These are phyloP conservation scores for Hysterium pulicare DNA, from an alignment of 2,329 filamentous ascomycete species.

Conservation along the genomic window DNA sequence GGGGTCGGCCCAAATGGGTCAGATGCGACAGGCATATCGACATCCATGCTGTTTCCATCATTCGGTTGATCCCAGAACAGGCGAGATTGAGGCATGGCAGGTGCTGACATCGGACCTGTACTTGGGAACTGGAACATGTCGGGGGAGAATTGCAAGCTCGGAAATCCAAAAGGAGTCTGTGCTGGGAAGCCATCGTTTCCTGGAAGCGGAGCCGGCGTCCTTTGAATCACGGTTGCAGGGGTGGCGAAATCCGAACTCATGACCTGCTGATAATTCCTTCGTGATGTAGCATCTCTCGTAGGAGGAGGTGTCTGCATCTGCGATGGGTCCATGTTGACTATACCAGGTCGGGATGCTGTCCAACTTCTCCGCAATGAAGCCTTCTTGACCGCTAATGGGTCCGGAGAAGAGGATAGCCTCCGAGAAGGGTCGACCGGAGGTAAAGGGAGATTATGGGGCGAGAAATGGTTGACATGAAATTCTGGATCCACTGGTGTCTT, in stretches of 20 bases:
- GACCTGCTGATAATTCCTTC: slow-evolving; percentile 41
- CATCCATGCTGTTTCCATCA: slow-evolving; percentile 31
- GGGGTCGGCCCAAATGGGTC: slow-evolving; percentile 36
- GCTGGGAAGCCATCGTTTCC: slow-evolving; percentile 29
- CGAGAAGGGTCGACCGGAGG: slow-evolving; percentile 60
- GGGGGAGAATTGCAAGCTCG: slow-evolving; percentile 55
- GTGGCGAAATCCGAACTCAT: slow-evolving; percentile 25
- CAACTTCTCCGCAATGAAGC: slow-evolving; percentile 12
- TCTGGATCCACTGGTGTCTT: slow-evolving; percentile 38
- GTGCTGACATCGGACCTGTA: slow-evolving; percentile 54
- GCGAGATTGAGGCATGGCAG: slow-evolving; percentile 51
- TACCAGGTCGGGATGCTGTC: slow-evolving; percentile 15
- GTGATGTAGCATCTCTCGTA: slow-evolving; percentile 53
- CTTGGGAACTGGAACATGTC: slow-evolving; percentile 54
- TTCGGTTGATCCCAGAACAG: slow-evolving; percentile 36
- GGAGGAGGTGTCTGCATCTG: slow-evolving; percentile 62
- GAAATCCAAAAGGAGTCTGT: slow-evolving; percentile 46
- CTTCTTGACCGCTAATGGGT: slow-evolving; percentile 28
- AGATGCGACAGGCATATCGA: slow-evolving; percentile 28
- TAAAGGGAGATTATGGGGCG: slow-evolving; percentile 52
- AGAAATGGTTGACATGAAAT: slow-evolving; percentile 62
- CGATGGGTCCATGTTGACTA: slow-evolving; percentile 38
- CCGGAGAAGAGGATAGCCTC: slow-evolving; percentile 58
- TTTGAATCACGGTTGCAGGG: slow-evolving; percentile 40
- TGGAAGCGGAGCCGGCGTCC: slow-evolving; percentile 33